phyloP scores from a whole-genome alignment of 2,329 filamentous ascomycete genomes.

The Hypoxylon rubiginosum region DNA sequence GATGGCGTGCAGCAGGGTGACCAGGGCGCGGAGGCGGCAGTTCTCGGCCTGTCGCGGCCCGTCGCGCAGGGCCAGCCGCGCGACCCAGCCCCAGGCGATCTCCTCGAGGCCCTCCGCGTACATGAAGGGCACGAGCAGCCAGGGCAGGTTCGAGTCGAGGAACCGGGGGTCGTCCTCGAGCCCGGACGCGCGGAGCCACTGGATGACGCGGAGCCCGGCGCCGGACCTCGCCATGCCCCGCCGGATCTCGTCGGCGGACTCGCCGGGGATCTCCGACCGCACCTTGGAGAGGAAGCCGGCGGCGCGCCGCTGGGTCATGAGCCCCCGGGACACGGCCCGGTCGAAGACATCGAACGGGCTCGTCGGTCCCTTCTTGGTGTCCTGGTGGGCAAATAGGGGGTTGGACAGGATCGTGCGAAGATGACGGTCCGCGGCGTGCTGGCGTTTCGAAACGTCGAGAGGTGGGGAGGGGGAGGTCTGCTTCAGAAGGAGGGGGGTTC shows the following conservation, averaged over 20 bases:
- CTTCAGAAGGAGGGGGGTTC: neutral
- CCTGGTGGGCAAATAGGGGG: slow-evolving; percentile 63
- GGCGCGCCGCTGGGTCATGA: slow-evolving; percentile 68
- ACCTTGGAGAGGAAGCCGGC: slow-evolving; percentile 67
- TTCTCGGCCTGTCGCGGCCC: slow-evolving; percentile 35
- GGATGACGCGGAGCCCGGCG: slow-evolving; percentile 63
- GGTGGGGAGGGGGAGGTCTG: slow-evolving; percentile 23
- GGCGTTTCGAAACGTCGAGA: slow-evolving; percentile 32
- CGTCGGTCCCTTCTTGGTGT: slow-evolving; percentile 17
- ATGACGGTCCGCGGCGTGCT: slow-evolving; percentile 63
- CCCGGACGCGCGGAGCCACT: slow-evolving; percentile 68
- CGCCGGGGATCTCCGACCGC: slow-evolving; percentile 56
- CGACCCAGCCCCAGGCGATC: slow-evolving; percentile 67
- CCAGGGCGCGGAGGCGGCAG: slow-evolving; percentile 49
- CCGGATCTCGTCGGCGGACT: slow-evolving; percentile 51
- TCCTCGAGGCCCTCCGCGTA: slow-evolving; percentile 66
- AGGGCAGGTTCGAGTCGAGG: slow-evolving; percentile 55
- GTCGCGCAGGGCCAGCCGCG: slow-evolving; percentile 52
- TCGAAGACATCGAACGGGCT: slow-evolving; percentile 69
- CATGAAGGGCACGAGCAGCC: slow-evolving; percentile 62
- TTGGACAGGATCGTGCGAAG: slow-evolving; percentile 70
- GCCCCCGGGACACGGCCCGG: slow-evolving; percentile 66
- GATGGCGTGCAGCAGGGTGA: slow-evolving; percentile 57
- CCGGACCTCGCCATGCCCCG: slow-evolving; percentile 58
- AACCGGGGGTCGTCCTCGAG: slow-evolving; percentile 62